These are phyloP conservation scores for Fomitopsis serialis DNA, from an alignment of 768 basidiomycete genomes.

Conservation along the genomic window DNA sequence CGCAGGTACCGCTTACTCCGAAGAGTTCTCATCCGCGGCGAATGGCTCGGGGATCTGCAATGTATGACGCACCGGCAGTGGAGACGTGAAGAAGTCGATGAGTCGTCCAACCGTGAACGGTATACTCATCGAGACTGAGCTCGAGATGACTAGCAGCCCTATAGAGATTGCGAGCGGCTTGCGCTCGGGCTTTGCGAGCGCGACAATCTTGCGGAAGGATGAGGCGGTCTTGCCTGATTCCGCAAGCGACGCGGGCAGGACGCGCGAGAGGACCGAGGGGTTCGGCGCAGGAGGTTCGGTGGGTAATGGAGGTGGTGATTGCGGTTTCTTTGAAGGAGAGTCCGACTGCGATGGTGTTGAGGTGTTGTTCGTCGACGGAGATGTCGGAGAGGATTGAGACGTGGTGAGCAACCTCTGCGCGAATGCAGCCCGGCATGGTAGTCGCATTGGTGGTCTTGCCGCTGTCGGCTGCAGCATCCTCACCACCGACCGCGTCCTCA, in stretches of 20 bases:
- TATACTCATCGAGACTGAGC: conserved; percentile 86
- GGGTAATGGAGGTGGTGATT: not conserved
- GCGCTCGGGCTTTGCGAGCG: conserved; percentile 78
- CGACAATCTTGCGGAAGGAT: conserved; percentile 68
- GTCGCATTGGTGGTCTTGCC: not conserved
- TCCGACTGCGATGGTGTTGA: not conserved
- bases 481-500: not conserved
- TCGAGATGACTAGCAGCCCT: conserved; percentile 79
- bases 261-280: conserved; percentile 1
- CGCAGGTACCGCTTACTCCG: no score
- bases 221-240: conserved; percentile 36
- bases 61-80: conserved; percentile 52
- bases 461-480: not conserved
- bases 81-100: conserved; percentile 86
- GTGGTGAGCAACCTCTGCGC: not conserved
- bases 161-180: conserved; percentile 73
- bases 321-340: not conserved
- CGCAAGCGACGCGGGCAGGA: not conserved
- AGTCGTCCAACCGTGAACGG: conserved; percentile 91
- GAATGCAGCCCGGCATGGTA: not conserved
- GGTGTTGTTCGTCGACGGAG: not conserved
- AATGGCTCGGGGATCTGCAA: no score
- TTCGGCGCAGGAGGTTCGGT: not conserved
- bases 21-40: no score
- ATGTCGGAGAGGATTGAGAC: not conserved